These are phyloP conservation scores for Saitozyma podzolica DNA, from an alignment of 768 basidiomycete genomes.

Conservation along the genomic window DNA sequence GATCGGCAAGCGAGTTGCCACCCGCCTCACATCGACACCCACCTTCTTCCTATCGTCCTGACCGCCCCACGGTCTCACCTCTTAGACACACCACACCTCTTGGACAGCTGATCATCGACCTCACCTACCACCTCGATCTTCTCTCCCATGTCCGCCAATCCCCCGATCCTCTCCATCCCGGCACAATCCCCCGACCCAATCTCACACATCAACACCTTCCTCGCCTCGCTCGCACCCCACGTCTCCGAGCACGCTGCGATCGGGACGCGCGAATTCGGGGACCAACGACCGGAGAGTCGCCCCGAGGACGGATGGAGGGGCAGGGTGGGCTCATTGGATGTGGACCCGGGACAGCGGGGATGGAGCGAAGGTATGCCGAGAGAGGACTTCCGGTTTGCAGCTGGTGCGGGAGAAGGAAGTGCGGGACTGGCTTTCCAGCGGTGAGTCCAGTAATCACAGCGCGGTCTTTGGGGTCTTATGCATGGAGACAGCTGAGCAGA, in stretches of 20 bases:
- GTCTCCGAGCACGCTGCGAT: constrained; percentile 1
- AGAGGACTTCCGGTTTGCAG: not conserved
- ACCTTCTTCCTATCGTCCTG: not conserved
- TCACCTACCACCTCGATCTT: too few relatives aligned
- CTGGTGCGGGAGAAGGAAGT: not conserved
- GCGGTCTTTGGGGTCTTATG: too few relatives aligned
- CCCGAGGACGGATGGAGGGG: not conserved
- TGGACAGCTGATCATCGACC: not conserved
- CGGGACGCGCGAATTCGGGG: constrained; percentile 1
- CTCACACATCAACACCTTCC: constrained; percentile 16
- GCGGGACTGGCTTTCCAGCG: too few relatives aligned
- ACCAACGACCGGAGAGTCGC: constrained; percentile 2
- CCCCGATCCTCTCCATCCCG: constrained; percentile 24
- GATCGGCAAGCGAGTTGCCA: too few relatives aligned
- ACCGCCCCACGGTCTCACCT: not conserved
- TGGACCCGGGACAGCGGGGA: constrained; percentile 1
- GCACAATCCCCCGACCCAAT: constrained; percentile 8
- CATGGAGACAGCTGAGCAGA: too few relatives aligned
- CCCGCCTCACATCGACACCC: too few relatives aligned
- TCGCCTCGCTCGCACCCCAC: constrained; percentile 17
- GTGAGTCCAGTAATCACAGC: too few relatives aligned
- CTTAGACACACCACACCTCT: not conserved
- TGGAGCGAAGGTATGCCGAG: not conserved
- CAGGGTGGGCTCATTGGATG: constrained; percentile 2
- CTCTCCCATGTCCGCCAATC: constrained; percentile 18